Evolutionary conservation across 2,329 filamentous ascomycete genomes (phyloP).

Genomic region (Cercospora janseana): DNA sequence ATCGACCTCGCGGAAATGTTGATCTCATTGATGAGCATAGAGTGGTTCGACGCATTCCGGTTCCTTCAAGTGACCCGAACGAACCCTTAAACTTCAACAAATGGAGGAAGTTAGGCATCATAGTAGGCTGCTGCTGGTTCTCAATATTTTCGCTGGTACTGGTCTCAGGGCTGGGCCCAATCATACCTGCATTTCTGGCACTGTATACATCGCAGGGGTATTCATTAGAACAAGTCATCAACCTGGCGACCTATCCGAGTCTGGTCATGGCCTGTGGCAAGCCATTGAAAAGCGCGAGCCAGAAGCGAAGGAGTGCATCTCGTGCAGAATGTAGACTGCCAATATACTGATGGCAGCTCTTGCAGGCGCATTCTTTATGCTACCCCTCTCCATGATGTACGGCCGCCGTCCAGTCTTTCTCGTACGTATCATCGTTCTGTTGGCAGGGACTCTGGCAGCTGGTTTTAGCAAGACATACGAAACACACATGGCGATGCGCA

Average conservation of each 20-base stretch:
- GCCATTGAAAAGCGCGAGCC: no score
- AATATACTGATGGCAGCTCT: neutral
- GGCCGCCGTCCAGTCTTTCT: conserved; percentile 44
- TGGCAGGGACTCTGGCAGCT: conserved; percentile 39
- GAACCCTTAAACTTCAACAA: conserved; percentile 36
- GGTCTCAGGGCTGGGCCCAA: conserved; percentile 50
- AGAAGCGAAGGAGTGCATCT: no score
- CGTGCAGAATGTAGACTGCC: no score
- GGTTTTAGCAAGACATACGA: conserved; percentile 38
- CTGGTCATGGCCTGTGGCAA: conserved; percentile 43
- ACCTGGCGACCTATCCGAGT: conserved; percentile 42
- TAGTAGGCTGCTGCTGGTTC: conserved; percentile 37
- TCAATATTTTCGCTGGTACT: conserved; percentile 45
- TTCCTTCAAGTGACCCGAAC: conserved; percentile 27
- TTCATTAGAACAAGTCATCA: conserved; percentile 33
- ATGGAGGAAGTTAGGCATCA: conserved; percentile 34
- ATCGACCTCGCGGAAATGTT: conserved; percentile 18
- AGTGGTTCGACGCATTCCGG: conserved; percentile 26
- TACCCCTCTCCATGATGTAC: conserved; percentile 42
- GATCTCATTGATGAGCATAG: conserved; percentile 24
- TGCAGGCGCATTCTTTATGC: conserved; percentile 36
- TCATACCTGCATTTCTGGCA: conserved; percentile 38
- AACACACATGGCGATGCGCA: conserved; percentile 41
- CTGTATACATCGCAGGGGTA: conserved; percentile 35
- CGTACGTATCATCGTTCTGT: conserved; percentile 30